Base-by-base conservation (phyloP, 805 yeast species). In the Naumovozyma dairenensis region DNA sequence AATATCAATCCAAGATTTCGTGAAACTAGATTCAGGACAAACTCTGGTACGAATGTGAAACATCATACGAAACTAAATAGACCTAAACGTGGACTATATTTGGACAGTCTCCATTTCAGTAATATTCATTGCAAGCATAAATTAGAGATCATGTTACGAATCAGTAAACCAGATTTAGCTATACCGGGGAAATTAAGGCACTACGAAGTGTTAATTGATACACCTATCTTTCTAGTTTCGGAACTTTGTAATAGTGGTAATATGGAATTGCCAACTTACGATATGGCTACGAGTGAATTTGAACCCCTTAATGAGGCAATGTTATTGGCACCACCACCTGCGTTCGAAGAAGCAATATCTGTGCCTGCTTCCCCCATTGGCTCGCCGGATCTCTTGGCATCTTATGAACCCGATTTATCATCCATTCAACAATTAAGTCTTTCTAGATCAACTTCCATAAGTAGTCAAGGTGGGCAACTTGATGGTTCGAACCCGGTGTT, bases 151-250 rank as follows among this genome's bases (percentile, higher is more conserved):
- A 74, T 80, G 45, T 69, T 81, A 40, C 60, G 89, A 35, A 72
- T 80, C 16, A 73, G 82, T 10, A 74, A 70, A 45, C 76, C 75
- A 1, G 79, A 76, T 39, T 66, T 71, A 0, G 53, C 57, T 2
- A 59, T 57, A 25, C 53, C 61, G 2, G 35, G 42, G 3, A 75
- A 71, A 43, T 58, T 74, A 59, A 85, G 78, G 44, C 86, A 80
- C 49, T 81, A 78, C 49, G 92, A 81, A 45, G 87, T 81, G 14
- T 75, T 81, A 24, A 80, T 81, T 22, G 92, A 81, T 49, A 80
- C 89, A 0, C 89, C 89, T 1, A 63, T 81, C 24, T 65, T 71
- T 14, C 48, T 73, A 12, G 61, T 71, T 6, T 67, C 74, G n/a
- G 59, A 59, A 21, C 37, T 54, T 12, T 65, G 70, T 43, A 50